Base-by-base conservation (phyloP, 1,139 yeast species). In the Zygotorulaspora mrakii region DNA sequence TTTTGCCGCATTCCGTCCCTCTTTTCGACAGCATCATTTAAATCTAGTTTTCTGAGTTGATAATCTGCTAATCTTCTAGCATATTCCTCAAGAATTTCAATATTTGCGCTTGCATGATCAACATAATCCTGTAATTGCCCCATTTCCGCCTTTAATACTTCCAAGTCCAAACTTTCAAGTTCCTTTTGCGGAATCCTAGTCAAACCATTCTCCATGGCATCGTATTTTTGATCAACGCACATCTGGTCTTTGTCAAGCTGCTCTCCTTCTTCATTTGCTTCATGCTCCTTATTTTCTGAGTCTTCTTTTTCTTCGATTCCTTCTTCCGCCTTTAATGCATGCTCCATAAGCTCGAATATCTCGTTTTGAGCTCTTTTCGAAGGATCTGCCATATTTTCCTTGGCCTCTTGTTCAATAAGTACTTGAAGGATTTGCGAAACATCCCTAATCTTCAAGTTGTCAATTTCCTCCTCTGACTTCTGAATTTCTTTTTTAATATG, bases 41-140 rank as follows among this genome's bases (percentile, higher is more conserved):
- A 69, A 42, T 83, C 94, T 1, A 61, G 53, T 52, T 79, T 76
- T 43, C 96, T 73, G 3, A 70, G 65, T 18, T 71, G 73, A 54
- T 72, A 87, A 52, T 88, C 96, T 1, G 59, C 56, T 36, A 76
- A 74, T 47, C 94, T 77, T 35, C 67, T 62, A 1, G 86, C 82
- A 58, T 88, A 91, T 51, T 88, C 95, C 46, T 77, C 77, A 40
- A 91, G 68, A 2, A 86, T 76, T 45, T 82, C 89, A 46, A 82
- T 71, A 59, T 91, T 94, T 6, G 82, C 79, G 46, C 73, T 74
- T 7, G 80, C 76, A 24, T 71, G 71, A 11, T 73, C 73, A 57
- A 85, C 69, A 41, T 73, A 74, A 7, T 68, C 71, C 48, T 85
- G 83, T 26, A 85, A 61, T 14, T 66, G 68, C 5, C 67, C 73